These are phyloP conservation scores for Psilocybe subaeruginosa DNA, from an alignment of 768 basidiomycete species.

Conservation along the genomic window DNA sequence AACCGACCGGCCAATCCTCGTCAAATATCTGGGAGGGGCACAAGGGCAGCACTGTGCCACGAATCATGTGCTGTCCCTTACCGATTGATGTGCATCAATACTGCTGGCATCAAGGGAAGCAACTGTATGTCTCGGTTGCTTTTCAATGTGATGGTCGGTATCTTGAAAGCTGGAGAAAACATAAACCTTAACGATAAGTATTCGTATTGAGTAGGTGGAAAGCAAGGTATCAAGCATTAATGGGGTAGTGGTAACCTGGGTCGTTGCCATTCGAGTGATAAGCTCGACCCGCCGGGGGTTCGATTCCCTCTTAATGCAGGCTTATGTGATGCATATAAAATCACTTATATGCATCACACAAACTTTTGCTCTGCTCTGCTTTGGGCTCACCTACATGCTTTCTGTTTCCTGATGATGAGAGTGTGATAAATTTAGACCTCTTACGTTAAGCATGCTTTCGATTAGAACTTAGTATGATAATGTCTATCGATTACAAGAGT, in stretches of 20 bases:
- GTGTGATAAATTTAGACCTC: neutral
- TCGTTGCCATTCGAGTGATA: slow-evolving; percentile 14
- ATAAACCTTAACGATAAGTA: too few species aligned
- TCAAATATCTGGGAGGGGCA: slow-evolving; percentile 3
- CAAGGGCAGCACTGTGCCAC: neutral
- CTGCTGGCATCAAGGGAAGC: too few species aligned
- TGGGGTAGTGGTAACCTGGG: slow-evolving; percentile 18
- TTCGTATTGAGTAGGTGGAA: neutral
- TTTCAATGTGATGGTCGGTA: neutral
- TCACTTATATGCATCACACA: neutral
- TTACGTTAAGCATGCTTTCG: neutral
- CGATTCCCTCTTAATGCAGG: slow-evolving; percentile 85
- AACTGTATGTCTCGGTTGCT: neutral
- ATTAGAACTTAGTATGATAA: too few species aligned
- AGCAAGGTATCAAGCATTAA: slow-evolving; percentile 7
- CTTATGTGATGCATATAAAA: neutral
- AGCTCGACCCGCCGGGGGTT: slow-evolving; percentile 84
- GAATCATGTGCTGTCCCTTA: neutral
- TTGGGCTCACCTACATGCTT: neutral
- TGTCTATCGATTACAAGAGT: too few species aligned
- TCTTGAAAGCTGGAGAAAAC: too few species aligned
- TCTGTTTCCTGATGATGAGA: too few species aligned
- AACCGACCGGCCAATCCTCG: neutral
- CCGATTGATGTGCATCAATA: too few species aligned
- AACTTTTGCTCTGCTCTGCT: neutral